Conservation (phyloP, 2,329 filamentous ascomycete species). For the Apiospora sp. region DNA sequence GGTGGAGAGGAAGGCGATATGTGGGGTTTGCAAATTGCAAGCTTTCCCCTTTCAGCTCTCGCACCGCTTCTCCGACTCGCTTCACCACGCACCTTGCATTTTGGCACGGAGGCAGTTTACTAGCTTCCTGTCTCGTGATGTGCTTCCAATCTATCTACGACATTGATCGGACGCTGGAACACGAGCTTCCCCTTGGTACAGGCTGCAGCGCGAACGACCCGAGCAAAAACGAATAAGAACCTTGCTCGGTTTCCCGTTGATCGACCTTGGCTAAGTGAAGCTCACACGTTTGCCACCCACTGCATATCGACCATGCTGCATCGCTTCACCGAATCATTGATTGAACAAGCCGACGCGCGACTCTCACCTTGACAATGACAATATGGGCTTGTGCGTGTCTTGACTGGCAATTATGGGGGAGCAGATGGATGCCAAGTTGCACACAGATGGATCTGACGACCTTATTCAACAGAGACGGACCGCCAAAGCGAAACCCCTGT, state of each 20-base stretch:
- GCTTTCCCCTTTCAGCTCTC: conserved; percentile 15
- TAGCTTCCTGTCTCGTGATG: conserved; percentile 17
- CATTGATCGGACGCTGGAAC: background rate
- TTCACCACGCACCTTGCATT: conserved; percentile 5
- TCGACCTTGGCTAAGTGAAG: background rate
- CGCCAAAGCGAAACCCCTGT: conserved; percentile 16
- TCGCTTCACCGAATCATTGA: conserved; percentile 10
- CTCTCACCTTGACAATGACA: background rate
- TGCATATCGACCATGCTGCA: background rate
- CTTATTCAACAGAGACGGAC: conserved; percentile 5
- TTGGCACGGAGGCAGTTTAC: background rate
- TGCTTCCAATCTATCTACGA: conserved; percentile 7
- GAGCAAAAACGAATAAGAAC: conserved; percentile 5
- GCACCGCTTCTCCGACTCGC: conserved; percentile 19
- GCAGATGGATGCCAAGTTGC: background rate
- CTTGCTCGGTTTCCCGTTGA: background rate
- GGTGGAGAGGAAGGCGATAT: background rate
- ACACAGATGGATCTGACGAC: background rate
- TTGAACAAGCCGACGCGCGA: background rate
- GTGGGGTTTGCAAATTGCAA: conserved; percentile 17
- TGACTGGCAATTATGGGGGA: background rate
- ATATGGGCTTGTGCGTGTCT: background rate
- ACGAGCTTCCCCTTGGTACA: background rate
- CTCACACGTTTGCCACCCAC: background rate
- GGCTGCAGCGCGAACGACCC: background rate